A percentile compares a stretch with the other conserved stretches of the same genome.
Evolutionary conservation across 352 stramenopile species (phyloP).

Genomic region (Hyaloperonospora arabidopsidis): DNA sequence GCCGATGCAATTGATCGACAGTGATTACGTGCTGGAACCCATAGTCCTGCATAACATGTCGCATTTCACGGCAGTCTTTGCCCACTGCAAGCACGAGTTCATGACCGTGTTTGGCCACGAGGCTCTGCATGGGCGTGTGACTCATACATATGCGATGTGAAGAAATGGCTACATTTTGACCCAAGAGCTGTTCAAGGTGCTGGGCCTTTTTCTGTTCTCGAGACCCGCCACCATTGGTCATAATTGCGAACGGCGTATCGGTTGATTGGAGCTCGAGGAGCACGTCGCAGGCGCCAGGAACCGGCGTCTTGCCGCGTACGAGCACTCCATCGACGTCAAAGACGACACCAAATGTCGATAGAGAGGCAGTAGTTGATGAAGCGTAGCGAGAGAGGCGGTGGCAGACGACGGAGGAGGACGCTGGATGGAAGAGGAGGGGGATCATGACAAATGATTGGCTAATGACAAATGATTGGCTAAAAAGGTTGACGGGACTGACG

Average conservation of each 20-base stretch:
- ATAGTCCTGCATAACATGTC: constrained; percentile 63
- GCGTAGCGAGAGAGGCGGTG: background rate
- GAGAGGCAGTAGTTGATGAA: too few relatives aligned
- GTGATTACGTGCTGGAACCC: constrained; percentile 82
- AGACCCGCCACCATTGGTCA: constrained; percentile 84
- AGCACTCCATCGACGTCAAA: constrained; percentile 82
- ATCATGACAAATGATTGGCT: too few relatives aligned
- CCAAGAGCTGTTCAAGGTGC: constrained; percentile 64
- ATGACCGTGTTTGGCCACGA: constrained; percentile 54
- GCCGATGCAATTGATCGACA: constrained; percentile 57
- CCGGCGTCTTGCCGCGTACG: constrained; percentile 60
- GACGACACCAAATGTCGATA: constrained; percentile 65
- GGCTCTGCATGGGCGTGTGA: constrained; percentile 74
- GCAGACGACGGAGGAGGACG: constrained; percentile 7
- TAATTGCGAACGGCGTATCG: constrained; percentile 70
- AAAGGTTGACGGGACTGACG: too few relatives aligned
- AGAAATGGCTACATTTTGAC: constrained; percentile 38
- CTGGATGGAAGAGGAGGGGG: constrained; percentile 7
- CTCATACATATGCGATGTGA: constrained; percentile 57
- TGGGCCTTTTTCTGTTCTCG: constrained; percentile 63
- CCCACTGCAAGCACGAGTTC: constrained; percentile 74
- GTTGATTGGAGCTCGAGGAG: constrained; percentile 54
- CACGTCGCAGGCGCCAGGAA: constrained; percentile 59
- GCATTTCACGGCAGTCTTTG: constrained; percentile 63
- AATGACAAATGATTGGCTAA: too few relatives aligned